Percentiles rank a stretch among this genome's conserved stretches.
phyloP scores from a whole-genome alignment of 495 filamentous ascomycete genomes.

The Annulohypoxylon moriforme region DNA sequence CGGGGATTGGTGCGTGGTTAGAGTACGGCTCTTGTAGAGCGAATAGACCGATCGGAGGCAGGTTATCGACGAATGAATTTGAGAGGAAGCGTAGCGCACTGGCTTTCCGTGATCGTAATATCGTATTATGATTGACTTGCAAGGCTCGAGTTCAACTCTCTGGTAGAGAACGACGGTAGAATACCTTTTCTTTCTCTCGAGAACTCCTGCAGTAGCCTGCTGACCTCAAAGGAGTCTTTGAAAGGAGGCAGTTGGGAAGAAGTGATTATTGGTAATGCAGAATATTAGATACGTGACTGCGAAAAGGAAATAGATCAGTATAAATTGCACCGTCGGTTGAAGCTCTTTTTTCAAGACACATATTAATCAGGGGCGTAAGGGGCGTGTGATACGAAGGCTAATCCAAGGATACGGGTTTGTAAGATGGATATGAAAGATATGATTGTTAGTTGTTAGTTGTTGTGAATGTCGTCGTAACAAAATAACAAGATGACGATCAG shows the following conservation, averaged over 20 bases:
- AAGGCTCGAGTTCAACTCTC: slow-evolving; percentile 46
- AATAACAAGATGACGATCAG: slow-evolving; percentile 6
- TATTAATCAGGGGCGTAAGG: slow-evolving; percentile 12
- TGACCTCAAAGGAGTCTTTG: slow-evolving; percentile 85
- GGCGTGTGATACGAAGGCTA: neutral
- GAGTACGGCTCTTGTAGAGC: slow-evolving; percentile 39
- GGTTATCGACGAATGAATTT: slow-evolving; percentile 44
- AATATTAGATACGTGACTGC: slow-evolving; percentile 48
- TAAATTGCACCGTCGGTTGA: slow-evolving; percentile 30
- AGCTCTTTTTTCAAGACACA: slow-evolving; percentile 8
- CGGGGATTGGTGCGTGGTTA: slow-evolving; percentile 14
- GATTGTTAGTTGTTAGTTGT: neutral
- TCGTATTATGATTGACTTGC: slow-evolving; percentile 40
- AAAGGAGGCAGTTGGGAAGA: slow-evolving; percentile 53
- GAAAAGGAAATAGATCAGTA: slow-evolving; percentile 49
- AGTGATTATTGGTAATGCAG: slow-evolving; percentile 48
- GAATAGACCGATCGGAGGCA: slow-evolving; percentile 18
- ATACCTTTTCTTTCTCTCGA: slow-evolving; percentile 54
- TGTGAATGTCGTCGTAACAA: slow-evolving; percentile 9
- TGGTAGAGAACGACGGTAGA: slow-evolving; percentile 42
- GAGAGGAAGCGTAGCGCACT: slow-evolving; percentile 54
- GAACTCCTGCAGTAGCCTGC: slow-evolving; percentile 89
- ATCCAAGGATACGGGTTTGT: neutral
- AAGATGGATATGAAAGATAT: neutral
- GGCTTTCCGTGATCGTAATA: slow-evolving; percentile 39